Evolutionary conservation across 2,329 filamentous ascomycete species (phyloP).

Genomic region (Talaromyces marneffei): DNA sequence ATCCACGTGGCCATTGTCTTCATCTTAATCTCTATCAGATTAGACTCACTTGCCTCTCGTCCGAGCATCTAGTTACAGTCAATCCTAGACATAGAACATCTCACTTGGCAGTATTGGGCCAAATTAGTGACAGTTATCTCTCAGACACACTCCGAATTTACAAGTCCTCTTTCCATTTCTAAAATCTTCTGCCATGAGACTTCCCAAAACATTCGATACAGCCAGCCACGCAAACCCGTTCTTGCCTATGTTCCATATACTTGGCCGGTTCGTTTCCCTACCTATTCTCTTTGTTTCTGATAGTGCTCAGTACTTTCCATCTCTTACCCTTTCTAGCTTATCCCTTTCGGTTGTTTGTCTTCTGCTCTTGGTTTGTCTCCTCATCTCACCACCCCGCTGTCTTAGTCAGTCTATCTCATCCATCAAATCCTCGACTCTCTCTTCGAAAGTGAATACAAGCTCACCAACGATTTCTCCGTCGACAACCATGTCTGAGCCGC

Average conservation of each 20-base stretch:
- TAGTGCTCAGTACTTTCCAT: background rate
- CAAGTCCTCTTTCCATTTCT: too few species aligned
- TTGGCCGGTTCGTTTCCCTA: background rate
- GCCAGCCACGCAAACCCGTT: too few species aligned
- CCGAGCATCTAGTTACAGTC: too few species aligned
- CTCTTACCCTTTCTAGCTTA: background rate
- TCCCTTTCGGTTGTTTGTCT: background rate
- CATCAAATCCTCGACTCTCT: background rate
- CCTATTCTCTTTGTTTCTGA: background rate
- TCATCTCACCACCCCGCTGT: background rate
- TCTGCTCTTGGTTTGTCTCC: background rate
- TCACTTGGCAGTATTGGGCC: too few species aligned
- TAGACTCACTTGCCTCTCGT: background rate
- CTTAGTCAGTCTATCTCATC: background rate
- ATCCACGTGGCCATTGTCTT: background rate
- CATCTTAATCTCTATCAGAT: background rate
- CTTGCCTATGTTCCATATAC: too few species aligned
- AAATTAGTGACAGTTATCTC: too few species aligned
- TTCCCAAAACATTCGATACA: too few species aligned
- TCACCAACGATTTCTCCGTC: background rate
- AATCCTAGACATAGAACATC: too few species aligned
- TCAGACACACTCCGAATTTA: too few species aligned
- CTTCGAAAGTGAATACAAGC: background rate
- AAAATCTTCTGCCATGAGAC: too few species aligned
- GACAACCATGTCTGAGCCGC: background rate